Conservation (phyloP, 1,139 yeast genomes). For the Yamadazyma triangularis region DNA sequence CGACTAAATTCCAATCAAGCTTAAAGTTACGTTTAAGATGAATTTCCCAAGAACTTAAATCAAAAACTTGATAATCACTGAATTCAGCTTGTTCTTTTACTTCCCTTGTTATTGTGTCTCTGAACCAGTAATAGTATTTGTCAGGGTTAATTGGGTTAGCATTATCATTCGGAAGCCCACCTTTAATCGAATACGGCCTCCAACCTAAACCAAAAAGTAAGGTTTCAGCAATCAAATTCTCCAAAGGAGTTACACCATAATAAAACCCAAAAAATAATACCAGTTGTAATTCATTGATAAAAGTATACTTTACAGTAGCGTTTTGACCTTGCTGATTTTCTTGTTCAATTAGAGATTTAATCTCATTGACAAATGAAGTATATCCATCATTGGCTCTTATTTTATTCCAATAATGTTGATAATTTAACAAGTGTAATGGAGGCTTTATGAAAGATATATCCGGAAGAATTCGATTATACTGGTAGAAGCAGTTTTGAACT, state of each 20-base stretch:
- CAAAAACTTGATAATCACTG: constrained; percentile 45
- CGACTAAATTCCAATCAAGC: constrained; percentile 10
- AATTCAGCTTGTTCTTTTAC: constrained; percentile 16
- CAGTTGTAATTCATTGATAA: constrained; percentile 35
- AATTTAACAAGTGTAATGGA: constrained; percentile 33
- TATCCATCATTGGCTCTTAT: constrained; percentile 39
- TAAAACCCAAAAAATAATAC: constrained; percentile 59
- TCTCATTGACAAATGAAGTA: constrained; percentile 30
- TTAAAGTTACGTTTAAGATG: constrained; percentile 33
- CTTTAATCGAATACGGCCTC: constrained; percentile 32
- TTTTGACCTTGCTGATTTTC: constrained; percentile 17
- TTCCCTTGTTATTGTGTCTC: constrained; percentile 7
- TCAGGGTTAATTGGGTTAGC: constrained; percentile 11
- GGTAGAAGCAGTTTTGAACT: constrained; percentile 21
- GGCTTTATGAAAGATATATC: constrained; percentile 17
- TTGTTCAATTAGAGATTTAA: constrained; percentile 17
- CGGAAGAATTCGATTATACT: constrained; percentile 7
- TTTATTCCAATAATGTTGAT: constrained; percentile 46
- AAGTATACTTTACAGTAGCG: constrained; percentile 7
- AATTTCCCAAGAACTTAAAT: constrained; percentile 41
- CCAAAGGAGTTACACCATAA: constrained; percentile 51
- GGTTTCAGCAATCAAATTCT: constrained; percentile 42
- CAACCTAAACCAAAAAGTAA: constrained; percentile 40
- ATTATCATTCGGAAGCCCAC: constrained; percentile 3
- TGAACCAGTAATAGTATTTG: constrained; percentile 35